phyloP scores from a whole-genome alignment of 306 rosid genomes.

The Mimosa pudica region DNA sequence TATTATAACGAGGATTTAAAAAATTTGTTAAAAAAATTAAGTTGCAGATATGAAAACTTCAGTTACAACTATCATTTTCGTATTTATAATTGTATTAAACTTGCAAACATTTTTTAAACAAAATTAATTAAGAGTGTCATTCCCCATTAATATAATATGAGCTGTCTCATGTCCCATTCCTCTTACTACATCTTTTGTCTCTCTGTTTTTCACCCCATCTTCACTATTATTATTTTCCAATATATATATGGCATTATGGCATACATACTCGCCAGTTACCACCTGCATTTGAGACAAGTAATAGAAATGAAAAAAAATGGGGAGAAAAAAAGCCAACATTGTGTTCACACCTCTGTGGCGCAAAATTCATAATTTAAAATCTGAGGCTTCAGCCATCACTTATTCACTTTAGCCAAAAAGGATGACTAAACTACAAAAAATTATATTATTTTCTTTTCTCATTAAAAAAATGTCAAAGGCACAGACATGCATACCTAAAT shows the following conservation, averaged over 20 bases:
- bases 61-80: too few species aligned
- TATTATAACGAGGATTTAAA: too few species aligned
- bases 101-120: neutral
- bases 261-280: constrained; percentile 32
- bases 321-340: neutral
- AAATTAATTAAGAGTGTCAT: too few species aligned
- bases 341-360: neutral
- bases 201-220: too few species aligned
- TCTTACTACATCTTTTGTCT: neutral
- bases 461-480: too few species aligned
- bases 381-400: neutral
- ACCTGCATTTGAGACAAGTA: constrained; percentile 20
- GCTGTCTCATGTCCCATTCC: neutral
- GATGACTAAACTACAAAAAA: neutral
- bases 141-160: neutral
- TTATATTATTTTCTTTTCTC: neutral
- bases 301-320: neutral
- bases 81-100: too few species aligned
- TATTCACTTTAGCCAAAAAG: neutral
- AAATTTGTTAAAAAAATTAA: neutral
- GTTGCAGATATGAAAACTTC: too few species aligned
- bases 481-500: too few species aligned
- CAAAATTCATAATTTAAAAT: neutral
- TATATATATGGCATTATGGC: neutral
- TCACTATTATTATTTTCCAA: neutral